Evolutionary conservation across 2,329 filamentous ascomycete species (phyloP), one percentile per base, ranked within the genome.

Genomic region (Fusarium coicis): DNA sequence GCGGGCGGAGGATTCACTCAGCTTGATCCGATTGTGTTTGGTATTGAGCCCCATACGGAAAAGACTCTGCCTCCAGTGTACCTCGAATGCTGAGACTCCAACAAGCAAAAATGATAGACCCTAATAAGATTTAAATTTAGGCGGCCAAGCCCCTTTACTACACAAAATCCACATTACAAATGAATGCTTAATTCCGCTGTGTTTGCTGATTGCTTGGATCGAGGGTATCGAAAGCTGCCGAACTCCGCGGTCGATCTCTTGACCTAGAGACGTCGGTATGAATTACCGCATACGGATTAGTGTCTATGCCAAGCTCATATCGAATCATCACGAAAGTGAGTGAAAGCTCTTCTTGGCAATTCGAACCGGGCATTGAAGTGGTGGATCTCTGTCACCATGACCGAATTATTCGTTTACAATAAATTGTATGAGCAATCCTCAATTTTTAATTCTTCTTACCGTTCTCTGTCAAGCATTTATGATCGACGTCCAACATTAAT

Each of bases 311-410:
- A 40, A 15, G 28, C n/a, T 46, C 37, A 34, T 5, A 43, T 68
- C 26, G 26, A 30, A 28, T n/a, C 26, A 53, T 14, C 10, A 36
- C n/a, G 11, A 42, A 52, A 49, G 32, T 43, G 32, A 28, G 39
- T 18, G 12, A 46, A 53, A 21, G 26, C 56, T 52, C 36, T 55
- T 72, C 68, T 57, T 36, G 57, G 68, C 32, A 72, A 43, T 42
- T 69, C 40, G 26, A 55, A 37, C 53, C 63, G 69, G 50, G 18
- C 12, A 37, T 34, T 2, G 32, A 32, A 9, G 21, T 28, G 18
- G 34, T 46, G 44, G 37, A 66, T 46, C 39, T 34, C 15, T 54
- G 18, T 23, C 30, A n/a, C n/a, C 10, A 63, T 39, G 42, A 39
- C 37, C n/a, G 16, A 47, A 53, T 36, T 39, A 15, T 43, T 56